A percentile compares a stretch with the other conserved stretches of the same genome.
phyloP scores from a whole-genome alignment of 768 basidiomycete genomes.

The Leccinum truebloodii region DNA sequence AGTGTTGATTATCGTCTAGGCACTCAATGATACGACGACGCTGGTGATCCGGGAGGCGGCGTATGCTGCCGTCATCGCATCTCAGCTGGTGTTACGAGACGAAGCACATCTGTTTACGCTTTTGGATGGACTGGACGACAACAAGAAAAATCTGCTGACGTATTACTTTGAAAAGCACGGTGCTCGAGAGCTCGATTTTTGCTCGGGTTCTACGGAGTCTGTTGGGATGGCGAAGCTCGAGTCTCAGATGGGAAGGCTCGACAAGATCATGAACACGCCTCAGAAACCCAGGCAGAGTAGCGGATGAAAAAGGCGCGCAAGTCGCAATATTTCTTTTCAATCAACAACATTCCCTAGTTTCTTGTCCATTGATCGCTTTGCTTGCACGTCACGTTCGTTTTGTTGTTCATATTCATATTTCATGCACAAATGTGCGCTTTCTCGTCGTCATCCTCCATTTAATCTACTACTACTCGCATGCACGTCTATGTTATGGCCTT shows the following conservation, averaged over 20 bases:
- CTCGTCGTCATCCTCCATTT: conserved; percentile 4
- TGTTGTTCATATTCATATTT: conserved; percentile 12
- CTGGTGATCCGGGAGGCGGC: conserved; percentile 85
- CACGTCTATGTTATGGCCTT: conserved; percentile 11
- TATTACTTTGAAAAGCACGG: conserved; percentile 90
- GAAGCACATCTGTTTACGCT: conserved; percentile 82
- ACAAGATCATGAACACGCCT: conserved; percentile 77
- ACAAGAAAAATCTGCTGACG: conserved; percentile 87
- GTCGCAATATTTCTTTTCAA: neutral
- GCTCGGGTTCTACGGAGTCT: conserved; percentile 31
- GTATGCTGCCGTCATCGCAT: conserved; percentile 79
- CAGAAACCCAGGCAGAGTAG: conserved; percentile 35
- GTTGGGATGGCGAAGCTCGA: conserved; percentile 68
- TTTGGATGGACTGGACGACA: conserved; percentile 80
- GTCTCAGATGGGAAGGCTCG: conserved; percentile 79
- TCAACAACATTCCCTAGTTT: neutral
- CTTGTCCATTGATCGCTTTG: conserved; percentile 1
- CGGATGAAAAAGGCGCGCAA: conserved; percentile 6
- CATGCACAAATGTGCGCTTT: conserved; percentile 8
- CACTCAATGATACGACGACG: conserved; percentile 68
- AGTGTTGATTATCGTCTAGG: conserved; percentile 39
- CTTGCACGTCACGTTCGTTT: conserved; percentile 17
- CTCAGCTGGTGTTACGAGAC: conserved; percentile 79
- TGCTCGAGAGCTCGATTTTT: conserved; percentile 52
- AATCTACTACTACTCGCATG: conserved; percentile 4